Percentiles rank a stretch among this genome's conserved stretches.
These are phyloP conservation scores for Aspergillus panamensis DNA, from an alignment of 495 filamentous ascomycete species.

Conservation along the genomic window DNA sequence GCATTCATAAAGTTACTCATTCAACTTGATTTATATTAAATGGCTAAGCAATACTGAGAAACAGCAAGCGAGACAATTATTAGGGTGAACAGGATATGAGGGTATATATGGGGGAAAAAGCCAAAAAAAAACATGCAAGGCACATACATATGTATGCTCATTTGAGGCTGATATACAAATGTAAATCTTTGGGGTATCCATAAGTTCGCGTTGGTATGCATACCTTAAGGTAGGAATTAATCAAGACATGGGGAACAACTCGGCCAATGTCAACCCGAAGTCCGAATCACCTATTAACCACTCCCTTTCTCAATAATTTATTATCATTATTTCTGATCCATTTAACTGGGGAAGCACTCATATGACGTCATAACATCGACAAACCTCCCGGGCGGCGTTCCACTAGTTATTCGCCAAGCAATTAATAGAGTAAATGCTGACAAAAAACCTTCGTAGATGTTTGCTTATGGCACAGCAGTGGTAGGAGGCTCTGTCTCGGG, in stretches of 20 bases:
- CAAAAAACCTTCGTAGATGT: background rate
- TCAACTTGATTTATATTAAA: background rate
- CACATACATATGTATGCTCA: background rate
- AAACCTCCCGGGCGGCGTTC: too few relatives aligned
- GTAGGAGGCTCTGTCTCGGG: slow-evolving; percentile 15
- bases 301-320: background rate
- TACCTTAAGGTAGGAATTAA: background rate
- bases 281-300: background rate
- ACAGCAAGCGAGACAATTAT: background rate
- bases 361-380: background rate
- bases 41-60: background rate
- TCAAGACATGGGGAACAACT: background rate
- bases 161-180: background rate
- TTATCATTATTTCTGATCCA: background rate
- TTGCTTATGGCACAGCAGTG: slow-evolving; percentile 15
- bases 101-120: background rate
- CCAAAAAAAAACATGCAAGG: background rate
- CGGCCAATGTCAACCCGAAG: background rate
- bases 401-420: too few relatives aligned
- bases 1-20: background rate
- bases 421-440: too few relatives aligned
- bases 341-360: background rate
- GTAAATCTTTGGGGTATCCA: slow-evolving; percentile 7
- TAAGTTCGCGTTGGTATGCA: background rate
- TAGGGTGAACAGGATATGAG: background rate